phyloP scores from a whole-genome alignment of 495 filamentous ascomycete species.

The Astrothelium subdiscretum region DNA sequence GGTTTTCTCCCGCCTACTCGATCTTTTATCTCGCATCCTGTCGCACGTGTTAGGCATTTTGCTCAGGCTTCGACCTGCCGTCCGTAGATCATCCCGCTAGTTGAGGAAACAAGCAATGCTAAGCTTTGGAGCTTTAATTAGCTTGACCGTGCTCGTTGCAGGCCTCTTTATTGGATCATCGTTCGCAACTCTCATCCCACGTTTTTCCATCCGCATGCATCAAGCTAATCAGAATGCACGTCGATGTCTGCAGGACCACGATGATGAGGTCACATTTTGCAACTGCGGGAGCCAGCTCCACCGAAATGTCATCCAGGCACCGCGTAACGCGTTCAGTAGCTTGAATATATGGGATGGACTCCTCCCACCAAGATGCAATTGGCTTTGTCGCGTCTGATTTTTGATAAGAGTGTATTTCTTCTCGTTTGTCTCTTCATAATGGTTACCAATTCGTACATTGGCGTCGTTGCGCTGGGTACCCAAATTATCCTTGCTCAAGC shows the following conservation, averaged over 20 bases:
- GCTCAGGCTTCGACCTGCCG: neutral
- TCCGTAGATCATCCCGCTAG: neutral
- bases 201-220: neutral
- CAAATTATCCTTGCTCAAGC: neutral
- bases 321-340: neutral
- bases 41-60: neutral
- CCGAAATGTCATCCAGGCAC: neutral
- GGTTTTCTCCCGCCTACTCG: neutral
- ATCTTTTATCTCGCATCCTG: neutral
- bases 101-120: neutral
- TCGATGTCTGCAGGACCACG: neutral
- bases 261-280: neutral
- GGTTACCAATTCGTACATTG: neutral
- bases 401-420: neutral
- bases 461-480: neutral
- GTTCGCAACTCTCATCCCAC: neutral
- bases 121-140: neutral
- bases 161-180: neutral
- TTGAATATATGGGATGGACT: neutral
- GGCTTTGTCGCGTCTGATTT: neutral
- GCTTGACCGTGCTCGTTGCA: neutral
- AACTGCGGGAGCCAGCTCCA: neutral
- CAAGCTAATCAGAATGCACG: neutral
- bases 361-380: neutral
- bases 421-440: neutral